Conservation (phyloP, 2,329 filamentous ascomycete species). For the Purpureocillium takamizusanense region DNA sequence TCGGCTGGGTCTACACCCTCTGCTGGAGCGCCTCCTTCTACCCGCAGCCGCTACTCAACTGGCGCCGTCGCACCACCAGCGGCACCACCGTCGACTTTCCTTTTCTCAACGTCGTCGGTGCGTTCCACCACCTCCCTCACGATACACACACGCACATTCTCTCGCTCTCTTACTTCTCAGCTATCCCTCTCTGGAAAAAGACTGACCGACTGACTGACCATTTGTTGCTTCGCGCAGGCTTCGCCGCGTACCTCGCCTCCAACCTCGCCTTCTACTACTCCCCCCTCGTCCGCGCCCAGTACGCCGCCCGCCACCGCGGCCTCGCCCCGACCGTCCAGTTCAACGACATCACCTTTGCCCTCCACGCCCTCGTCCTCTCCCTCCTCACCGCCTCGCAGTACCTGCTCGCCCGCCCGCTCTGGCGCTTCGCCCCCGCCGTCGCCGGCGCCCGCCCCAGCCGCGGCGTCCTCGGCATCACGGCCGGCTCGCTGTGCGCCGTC, state of each 20-base stretch:
- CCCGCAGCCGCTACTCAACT: constrained; percentile 79
- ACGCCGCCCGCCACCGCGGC: constrained; percentile 68
- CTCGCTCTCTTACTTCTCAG: too few species aligned
- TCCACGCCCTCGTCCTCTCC: constrained; percentile 69
- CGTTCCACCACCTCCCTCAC: constrained; percentile 7
- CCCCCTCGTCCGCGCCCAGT: constrained; percentile 66
- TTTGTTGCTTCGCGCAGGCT: constrained; percentile 42
- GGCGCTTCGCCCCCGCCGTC: constrained; percentile 61
- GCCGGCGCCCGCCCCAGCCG: constrained; percentile 46
- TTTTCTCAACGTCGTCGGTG: constrained; percentile 58
- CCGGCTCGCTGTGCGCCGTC: constrained; percentile 57
- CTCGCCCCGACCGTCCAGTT: constrained; percentile 75
- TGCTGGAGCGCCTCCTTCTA: constrained; percentile 90
- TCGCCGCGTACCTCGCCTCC: constrained; percentile 66
- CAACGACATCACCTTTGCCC: constrained; percentile 85
- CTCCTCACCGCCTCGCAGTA: constrained; percentile 68
- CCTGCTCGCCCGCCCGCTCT: constrained; percentile 62
- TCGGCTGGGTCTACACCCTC: constrained; percentile 68
- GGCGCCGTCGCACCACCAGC: constrained; percentile 62
- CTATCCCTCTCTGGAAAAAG: too few species aligned
- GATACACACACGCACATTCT: too few species aligned
- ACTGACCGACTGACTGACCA: too few species aligned
- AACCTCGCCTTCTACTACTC: constrained; percentile 73
- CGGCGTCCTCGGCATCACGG: constrained; percentile 59
- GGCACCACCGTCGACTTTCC: constrained; percentile 88